Conservation (phyloP, 345 rosid species). For the Murraya paniculata region DNA sequence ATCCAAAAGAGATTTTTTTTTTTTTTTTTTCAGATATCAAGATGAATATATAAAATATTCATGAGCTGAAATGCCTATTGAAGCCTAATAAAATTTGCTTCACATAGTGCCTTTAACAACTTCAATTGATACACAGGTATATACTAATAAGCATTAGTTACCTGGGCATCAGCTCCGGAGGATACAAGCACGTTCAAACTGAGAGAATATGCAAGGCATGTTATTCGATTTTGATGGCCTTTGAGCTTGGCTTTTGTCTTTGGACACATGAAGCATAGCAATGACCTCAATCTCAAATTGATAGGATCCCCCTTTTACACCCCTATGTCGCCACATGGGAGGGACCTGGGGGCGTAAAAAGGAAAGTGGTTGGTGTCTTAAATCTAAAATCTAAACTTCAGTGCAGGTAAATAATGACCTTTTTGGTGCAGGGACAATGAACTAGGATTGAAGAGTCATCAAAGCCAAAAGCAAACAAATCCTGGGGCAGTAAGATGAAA, state of each 20-base stretch:
- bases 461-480: slow-evolving; percentile 31
- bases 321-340: too few species aligned
- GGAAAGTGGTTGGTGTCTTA: background rate
- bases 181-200: slow-evolving; percentile 15
- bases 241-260: slow-evolving; percentile 16
- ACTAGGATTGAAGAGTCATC: slow-evolving; percentile 36
- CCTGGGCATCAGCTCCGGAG: slow-evolving; percentile 19
- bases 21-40: background rate
- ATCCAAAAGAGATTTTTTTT: too few species aligned
- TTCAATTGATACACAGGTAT: background rate
- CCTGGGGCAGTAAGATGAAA: slow-evolving; percentile 33
- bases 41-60: background rate
- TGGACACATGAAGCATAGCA: background rate
- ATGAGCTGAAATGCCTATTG: slow-evolving; percentile 1
- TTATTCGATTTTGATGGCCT: slow-evolving; percentile 14
- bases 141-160: background rate
- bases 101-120: background rate
- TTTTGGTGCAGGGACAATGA: slow-evolving; percentile 30
- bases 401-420: slow-evolving; percentile 24
- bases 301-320: too few species aligned
- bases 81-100: background rate
- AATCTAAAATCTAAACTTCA: background rate
- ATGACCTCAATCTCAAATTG: background rate
- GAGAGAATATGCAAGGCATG: slow-evolving; percentile 17
- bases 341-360: too few species aligned